Evolutionary conservation across 805 yeast genomes (phyloP).

Genomic region (Jamesozyma gamospora): DNA sequence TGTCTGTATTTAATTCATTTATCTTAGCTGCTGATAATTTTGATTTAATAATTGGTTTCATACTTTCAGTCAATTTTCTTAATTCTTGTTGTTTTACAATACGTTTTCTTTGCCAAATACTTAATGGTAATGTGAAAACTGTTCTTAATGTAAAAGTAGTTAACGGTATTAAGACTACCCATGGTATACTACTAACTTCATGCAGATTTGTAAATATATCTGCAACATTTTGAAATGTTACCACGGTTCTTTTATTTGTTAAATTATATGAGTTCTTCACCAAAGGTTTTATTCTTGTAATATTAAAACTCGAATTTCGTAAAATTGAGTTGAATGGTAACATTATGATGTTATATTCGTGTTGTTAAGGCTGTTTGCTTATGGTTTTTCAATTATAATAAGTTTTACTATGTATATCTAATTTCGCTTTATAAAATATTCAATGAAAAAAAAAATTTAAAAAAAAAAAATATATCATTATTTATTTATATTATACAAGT

Average conservation of each 20-base stretch:
- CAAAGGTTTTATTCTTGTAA: too few relatives aligned
- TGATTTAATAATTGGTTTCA: slow-evolving; percentile 61
- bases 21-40: slow-evolving; percentile 34
- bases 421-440: too few relatives aligned
- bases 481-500: not conserved
- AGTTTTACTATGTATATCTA: too few relatives aligned
- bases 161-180: slow-evolving; percentile 74
- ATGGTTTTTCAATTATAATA: too few relatives aligned
- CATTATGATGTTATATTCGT: too few relatives aligned
- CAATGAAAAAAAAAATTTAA: too few relatives aligned
- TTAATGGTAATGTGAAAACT: slow-evolving; percentile 65
- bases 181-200: slow-evolving; percentile 53
- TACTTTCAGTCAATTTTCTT: slow-evolving; percentile 62
- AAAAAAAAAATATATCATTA: too few relatives aligned
- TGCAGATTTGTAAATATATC: slow-evolving; percentile 33
- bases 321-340: too few relatives aligned
- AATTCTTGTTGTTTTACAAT: slow-evolving; percentile 60
- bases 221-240: slow-evolving; percentile 15
- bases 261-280: not conserved
- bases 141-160: slow-evolving; percentile 60
- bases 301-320: too few relatives aligned
- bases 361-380: too few relatives aligned
- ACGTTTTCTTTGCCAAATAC: slow-evolving; percentile 59
- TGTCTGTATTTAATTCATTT: not conserved
- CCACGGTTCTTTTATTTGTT: slow-evolving; percentile 2